Evolutionary conservation across 208 protist species (phyloP), one percentile per base, ranked within the genome.

Genomic region (Wallacemonas sp.): DNA sequence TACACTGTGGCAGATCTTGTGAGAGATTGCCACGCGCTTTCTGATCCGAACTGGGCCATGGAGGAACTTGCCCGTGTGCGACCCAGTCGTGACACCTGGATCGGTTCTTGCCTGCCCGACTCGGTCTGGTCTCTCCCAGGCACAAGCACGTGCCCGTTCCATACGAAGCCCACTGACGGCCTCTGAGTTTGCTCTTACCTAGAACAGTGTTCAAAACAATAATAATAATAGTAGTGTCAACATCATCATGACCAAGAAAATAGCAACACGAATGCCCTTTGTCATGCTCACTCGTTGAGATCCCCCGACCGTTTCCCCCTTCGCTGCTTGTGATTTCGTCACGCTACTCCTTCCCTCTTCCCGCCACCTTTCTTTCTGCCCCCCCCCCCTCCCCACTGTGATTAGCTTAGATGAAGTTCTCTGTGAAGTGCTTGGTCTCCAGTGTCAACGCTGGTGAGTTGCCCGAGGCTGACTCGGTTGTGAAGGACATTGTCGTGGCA

Each of bases 31-130:
- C 78, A 83, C 0, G 66, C 81, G 16, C 69, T 88, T 16, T 71
- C 60, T 1, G 75, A 93, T 47, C 83, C 87, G 2, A 36, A 78
- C 8, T 96, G 90, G 90, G 87, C 90, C n/a, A 88, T 88, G 85
- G 87, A 93, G 65, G 85, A 96, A 74, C 71, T 88, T 17, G 56
- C 74, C 47, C 83, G 90, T 5, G 61, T 86, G 9, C 75, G 74
- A 43, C 72, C 74, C 0, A 38, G 71, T 19, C 67, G 76, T 26
- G 71, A 73, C 6, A 43, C 76, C 54, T 96, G 87, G 83, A 74
- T 61, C 14, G 87, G 87, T 14, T 81, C 77, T 11, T 33, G 55
- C 46, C 68, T 96, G 12, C 74, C 85, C 4, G 56, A 27, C 26
- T 48, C 72, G 1, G 85, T 96, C 43, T 96, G 87, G 85, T 78